Base-by-base conservation (phyloP, 768 basidiomycete species). In the Suillus alpinus region DNA sequence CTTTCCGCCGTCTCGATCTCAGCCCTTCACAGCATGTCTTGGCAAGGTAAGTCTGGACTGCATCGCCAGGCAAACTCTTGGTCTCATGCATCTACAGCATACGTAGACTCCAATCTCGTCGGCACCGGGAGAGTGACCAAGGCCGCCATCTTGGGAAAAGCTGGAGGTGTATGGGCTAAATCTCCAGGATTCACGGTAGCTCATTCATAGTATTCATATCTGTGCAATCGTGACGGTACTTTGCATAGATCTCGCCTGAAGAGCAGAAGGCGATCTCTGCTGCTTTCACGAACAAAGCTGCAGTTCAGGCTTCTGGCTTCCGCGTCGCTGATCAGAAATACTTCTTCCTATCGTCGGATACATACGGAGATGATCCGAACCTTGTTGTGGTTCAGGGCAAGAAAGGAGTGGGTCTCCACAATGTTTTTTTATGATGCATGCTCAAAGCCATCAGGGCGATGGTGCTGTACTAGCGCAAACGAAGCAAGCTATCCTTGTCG, bases 101-200 rank as follows among this genome's bases (percentile, higher is more conserved):
- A 93, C 77, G 89, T 94, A 74, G 91, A 95, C 73, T 79, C 77
- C 69, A 86, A 92, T 73, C 85, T 95, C 59, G 73, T 95, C 67
- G 90, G 85, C 39, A 86, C 77, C 63, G 86, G 84, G 65, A 91
- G 86, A 76, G 77, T 96, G 69, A n/a, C 77, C 29, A 82, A 83
- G 67, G 94, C 92, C 41, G 93, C 93, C 4, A 73, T 73, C 67
- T 62, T 73, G 16, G 73, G 71, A 2, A 63, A 67, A 59, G 71
- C 73, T 40, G 68, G 69, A 29, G 69, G 71, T 49, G 58, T 73
- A 23, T 73, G 71, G 72, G 73, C 73, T n/a, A 65, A 69, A 57
- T 74, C 72, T 3, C 53, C 65, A 20, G 65, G 53, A 20, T 67
- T 66, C 62, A 68, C 1, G 26, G 69, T 62, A 68, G n/a, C 44